Conservation (phyloP, 495 filamentous ascomycete genomes). For the Halenospora varia region DNA sequence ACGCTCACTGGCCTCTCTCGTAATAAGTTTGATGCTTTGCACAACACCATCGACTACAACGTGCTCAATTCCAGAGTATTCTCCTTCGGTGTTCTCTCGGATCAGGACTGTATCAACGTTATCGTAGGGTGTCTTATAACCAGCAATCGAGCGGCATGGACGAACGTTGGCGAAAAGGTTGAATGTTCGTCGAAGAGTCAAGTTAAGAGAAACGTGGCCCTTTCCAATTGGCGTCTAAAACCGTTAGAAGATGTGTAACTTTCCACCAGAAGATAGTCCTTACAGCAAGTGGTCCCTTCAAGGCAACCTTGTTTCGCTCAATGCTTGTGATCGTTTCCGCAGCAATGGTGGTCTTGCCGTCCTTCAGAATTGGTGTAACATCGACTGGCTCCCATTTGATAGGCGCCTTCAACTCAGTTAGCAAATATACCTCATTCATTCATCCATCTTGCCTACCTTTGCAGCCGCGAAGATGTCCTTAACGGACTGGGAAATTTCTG, state of each 20-base stretch:
- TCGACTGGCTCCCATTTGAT: constrained; percentile 97
- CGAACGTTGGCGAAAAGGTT: constrained; percentile 99
- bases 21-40: constrained; percentile 99
- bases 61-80: constrained; percentile 99
- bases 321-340: constrained; percentile 88
- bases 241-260: constrained; percentile 3
- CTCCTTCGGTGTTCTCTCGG: constrained; percentile 99
- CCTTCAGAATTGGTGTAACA: constrained; percentile 86
- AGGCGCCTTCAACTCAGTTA: constrained; percentile 58
- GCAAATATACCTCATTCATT: constrained; percentile 7
- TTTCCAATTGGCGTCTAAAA: constrained; percentile 91
- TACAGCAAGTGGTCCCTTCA: constrained; percentile 97
- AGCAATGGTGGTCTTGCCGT: constrained; percentile 89
- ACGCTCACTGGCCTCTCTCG: constrained; percentile 84
- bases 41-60: constrained; percentile 97
- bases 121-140: constrained; percentile 98
- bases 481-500: constrained; percentile 93
- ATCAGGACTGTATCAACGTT: constrained; percentile 96
- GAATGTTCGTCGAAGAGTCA: constrained; percentile 97
- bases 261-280: constrained; percentile 24
- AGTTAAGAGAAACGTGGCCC: constrained; percentile 97
- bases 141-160: constrained; percentile 91
- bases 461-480: constrained; percentile 97
- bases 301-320: constrained; percentile 86
- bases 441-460: constrained; percentile 54